These are phyloP conservation scores for Sorghum bicolor DNA, from an alignment of 176 grass and related monocot genomes.

Conservation along the genomic window DNA sequence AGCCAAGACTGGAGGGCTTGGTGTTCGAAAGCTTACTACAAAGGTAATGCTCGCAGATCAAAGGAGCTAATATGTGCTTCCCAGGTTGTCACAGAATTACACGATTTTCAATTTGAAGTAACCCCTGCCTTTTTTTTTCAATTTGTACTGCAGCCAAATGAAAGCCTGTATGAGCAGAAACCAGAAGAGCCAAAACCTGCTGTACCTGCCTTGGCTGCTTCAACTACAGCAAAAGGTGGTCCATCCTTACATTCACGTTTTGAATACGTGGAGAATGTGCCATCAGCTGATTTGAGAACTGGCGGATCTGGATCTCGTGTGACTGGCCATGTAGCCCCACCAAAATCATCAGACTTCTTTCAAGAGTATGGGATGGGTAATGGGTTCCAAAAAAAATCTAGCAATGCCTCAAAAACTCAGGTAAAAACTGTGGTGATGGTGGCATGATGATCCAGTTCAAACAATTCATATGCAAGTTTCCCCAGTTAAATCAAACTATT, in stretches of 20 bases:
- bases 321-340: conserved; percentile 59
- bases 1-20: conserved; percentile 73
- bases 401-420: conserved; percentile 60
- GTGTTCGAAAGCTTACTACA: conserved; percentile 73
- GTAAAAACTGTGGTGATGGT: conserved; percentile 29
- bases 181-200: conserved; percentile 71
- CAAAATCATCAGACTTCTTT: conserved; percentile 85
- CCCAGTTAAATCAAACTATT: neutral
- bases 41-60: conserved; percentile 35
- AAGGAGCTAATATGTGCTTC: neutral
- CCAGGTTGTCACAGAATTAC: neutral
- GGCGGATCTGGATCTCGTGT: conserved; percentile 42
- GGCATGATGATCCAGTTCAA: neutral
- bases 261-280: conserved; percentile 56
- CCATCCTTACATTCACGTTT: conserved; percentile 66
- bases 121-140: neutral
- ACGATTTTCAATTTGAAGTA: neutral
- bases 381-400: conserved; percentile 74
- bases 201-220: conserved; percentile 33
- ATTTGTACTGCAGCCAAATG: conserved; percentile 55
- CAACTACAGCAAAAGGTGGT: conserved; percentile 30
- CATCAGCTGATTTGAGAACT: conserved; percentile 35
- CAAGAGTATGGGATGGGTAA: conserved; percentile 69
- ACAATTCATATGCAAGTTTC: neutral
- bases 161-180: conserved; percentile 87